Percentiles rank a stretch among this genome's conserved stretches.
phyloP scores from a whole-genome alignment of 192 early-diverging fungal genomes.

The Coemansia sp. region DNA sequence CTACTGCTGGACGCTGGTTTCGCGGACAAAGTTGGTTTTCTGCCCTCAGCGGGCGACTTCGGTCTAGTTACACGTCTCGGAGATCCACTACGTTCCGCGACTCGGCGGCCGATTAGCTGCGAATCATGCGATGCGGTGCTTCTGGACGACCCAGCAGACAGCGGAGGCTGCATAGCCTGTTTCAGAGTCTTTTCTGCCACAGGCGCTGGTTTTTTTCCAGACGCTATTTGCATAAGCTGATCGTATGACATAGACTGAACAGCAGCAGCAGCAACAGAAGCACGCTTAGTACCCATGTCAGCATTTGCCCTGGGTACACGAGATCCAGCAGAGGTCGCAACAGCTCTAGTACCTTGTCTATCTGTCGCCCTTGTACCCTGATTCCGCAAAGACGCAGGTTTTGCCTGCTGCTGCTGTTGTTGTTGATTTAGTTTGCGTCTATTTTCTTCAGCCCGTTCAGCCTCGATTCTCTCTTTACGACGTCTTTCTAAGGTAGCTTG shows the following conservation, averaged over 20 bases:
- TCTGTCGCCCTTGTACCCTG: not conserved
- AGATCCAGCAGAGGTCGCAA: not conserved
- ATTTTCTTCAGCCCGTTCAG: constrained; percentile 11
- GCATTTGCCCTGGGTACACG: not conserved
- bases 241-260: constrained; percentile 31
- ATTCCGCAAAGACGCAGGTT: not conserved
- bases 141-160: not conserved
- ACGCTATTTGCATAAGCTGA: constrained; percentile 50
- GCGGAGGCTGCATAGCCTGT: not conserved
- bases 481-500: constrained; percentile 15
- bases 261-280: not conserved
- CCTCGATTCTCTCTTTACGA: constrained; percentile 15
- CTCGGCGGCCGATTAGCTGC: not conserved
- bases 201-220: constrained; percentile 10
- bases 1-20: not conserved
- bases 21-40: not conserved
- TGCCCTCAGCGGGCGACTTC: not conserved
- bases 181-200: not conserved
- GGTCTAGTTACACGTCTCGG: not conserved
- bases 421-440: not conserved
- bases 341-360: not conserved
- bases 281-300: not conserved
- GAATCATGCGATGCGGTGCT: not conserved
- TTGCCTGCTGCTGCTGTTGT: constrained; percentile 4
- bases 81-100: not conserved